phyloP scores from a whole-genome alignment of 164 flowering plant genomes.

The Annona cherimola region DNA sequence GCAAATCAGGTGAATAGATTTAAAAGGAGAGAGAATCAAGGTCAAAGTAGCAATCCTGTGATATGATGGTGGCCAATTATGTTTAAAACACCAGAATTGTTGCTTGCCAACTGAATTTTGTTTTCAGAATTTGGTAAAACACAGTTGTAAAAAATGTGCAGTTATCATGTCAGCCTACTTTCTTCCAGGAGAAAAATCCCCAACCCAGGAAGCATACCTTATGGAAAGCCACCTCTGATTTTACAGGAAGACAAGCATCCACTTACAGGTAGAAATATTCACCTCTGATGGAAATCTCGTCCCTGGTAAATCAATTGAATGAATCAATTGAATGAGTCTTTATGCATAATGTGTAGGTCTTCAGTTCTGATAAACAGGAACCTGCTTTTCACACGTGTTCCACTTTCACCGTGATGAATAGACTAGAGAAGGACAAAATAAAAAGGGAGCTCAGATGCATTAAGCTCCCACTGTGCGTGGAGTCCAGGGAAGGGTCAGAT shows the following conservation, averaged over 20 bases:
- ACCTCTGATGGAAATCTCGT: not conserved
- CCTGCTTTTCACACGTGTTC: not conserved
- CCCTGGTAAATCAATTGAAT: not conserved
- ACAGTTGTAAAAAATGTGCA: constrained; percentile 10
- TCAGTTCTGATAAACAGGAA: not conserved
- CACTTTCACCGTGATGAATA: too few species aligned
- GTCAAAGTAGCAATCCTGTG: too few species aligned
- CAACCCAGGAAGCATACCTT: constrained; percentile 26
- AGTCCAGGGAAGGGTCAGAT: too few species aligned
- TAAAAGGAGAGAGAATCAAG: too few species aligned
- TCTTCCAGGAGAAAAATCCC: constrained; percentile 24
- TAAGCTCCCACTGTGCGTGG: too few species aligned
- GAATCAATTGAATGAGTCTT: not conserved
- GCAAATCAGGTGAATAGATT: too few species aligned
- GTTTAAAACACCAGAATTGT: not conserved
- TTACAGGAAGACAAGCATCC: constrained; percentile 25
- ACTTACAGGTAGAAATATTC: constrained; percentile 11
- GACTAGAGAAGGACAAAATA: too few species aligned
- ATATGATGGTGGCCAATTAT: not conserved
- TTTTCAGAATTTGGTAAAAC: not conserved
- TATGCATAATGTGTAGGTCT: not conserved
- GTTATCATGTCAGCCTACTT: constrained; percentile 17
- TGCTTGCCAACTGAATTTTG: not conserved
- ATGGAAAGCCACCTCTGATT: constrained; percentile 21
- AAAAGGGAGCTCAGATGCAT: too few species aligned